Base-by-base conservation (phyloP, 2,329 filamentous ascomycete species). In the Corinectria fuckeliana region DNA sequence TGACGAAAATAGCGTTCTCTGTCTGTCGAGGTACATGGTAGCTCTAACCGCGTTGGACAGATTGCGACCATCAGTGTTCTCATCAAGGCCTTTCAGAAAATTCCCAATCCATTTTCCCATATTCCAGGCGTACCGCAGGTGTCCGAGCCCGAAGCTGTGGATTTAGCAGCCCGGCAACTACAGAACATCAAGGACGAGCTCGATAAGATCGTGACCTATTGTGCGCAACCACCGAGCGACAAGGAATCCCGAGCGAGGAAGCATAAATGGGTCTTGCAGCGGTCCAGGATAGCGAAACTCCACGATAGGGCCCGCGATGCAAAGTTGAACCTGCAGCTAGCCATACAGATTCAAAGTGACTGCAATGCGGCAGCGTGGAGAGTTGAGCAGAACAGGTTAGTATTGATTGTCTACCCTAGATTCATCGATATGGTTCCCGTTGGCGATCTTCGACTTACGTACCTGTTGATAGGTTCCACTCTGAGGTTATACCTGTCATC, bases 221-320 rank as follows among this genome's bases (percentile, higher is more conserved):
- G 34, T 50, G 0, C 3, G 25, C 5, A 66, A 39, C 1, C 53
- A 56, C 3, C 49, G 2, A 41, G 54, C 1, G 49, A 55, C 4
- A 54, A 21, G 0, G 59, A 51, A 5, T 9, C 58, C 0, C 36
- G 45, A 3, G 30, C 50, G 0, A 54, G 56, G 1, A 66, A 56
- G 4, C 4, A 56, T 0, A 58, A 60, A 2, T 66, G 63, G 63
- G 36, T 59, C 11, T 18, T 16, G 39, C 13, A 23, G 4, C 13
- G 39, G 20, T 13, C 21, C 7, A 14, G n/a, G 16, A 42, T 42
- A 9, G 39, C 11, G 21, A n/a, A 10, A 3, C 20, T 42, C 7
- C 5, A 14, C 39, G 11, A 23, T 7, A 42, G 25, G 14, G 39
- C 20, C 11, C 39, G 21, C 2, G 39, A 42, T 4, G 39, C 21